These are phyloP conservation scores for Globisporangium radiosum DNA, from an alignment of 352 stramenopile genomes.

Conservation along the genomic window DNA sequence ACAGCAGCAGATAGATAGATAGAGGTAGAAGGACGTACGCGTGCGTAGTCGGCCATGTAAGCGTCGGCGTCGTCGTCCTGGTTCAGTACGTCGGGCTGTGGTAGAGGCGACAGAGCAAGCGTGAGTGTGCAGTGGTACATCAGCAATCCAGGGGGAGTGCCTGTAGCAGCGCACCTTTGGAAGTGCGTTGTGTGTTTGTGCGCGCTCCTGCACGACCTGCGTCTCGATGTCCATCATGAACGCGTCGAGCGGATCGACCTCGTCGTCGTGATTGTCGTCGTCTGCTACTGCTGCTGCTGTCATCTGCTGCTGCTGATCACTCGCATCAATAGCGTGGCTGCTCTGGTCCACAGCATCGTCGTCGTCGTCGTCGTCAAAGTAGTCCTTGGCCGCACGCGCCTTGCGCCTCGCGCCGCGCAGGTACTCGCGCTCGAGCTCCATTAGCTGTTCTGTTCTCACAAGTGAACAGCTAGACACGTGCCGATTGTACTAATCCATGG, in stretches of 20 bases:
- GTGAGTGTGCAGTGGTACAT: background rate
- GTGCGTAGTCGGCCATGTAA: slow-evolving; percentile 18
- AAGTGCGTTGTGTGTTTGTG: slow-evolving; percentile 13
- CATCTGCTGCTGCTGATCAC: background rate
- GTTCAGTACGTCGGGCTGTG: slow-evolving; percentile 15
- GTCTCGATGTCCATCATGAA: slow-evolving; percentile 81
- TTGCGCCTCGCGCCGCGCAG: slow-evolving; percentile 50
- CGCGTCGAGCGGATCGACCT: slow-evolving; percentile 79
- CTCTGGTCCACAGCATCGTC: slow-evolving; percentile 11
- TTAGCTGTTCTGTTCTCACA: slow-evolving; percentile 1
- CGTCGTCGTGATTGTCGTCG: slow-evolving; percentile 14
- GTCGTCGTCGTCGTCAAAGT: slow-evolving; percentile 68
- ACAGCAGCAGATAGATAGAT: background rate
- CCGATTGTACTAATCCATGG: no score
- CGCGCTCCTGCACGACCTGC: slow-evolving; percentile 52
- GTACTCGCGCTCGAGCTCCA: slow-evolving; percentile 52
- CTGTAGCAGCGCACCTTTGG: slow-evolving; percentile 25
- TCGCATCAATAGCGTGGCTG: background rate
- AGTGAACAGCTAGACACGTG: background rate
- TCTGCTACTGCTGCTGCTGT: background rate
- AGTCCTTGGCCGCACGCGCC: slow-evolving; percentile 30
- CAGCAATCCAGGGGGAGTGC: background rate
- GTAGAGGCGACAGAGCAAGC: background rate
- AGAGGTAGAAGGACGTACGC: slow-evolving; percentile 4
- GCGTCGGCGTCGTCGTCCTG: slow-evolving; percentile 19